Conservation (phyloP, 2,329 filamentous ascomycete genomes). For the Arthroderma sp. region DNA sequence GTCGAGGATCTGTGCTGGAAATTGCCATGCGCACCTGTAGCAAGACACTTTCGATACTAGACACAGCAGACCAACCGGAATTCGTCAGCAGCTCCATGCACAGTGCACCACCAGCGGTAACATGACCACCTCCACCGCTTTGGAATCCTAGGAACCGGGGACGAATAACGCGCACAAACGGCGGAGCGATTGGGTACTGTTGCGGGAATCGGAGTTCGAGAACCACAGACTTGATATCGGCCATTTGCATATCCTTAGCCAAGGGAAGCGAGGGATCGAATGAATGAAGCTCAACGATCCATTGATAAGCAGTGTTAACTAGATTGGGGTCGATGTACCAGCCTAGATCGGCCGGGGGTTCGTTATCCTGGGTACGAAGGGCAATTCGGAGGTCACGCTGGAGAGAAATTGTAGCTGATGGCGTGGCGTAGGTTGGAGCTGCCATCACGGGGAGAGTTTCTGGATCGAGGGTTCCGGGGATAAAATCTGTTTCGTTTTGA, state of each 20-base stretch:
- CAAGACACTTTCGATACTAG: conserved; percentile 65
- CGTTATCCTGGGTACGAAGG: conserved; percentile 50
- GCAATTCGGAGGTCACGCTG: conserved; percentile 53
- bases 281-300: conserved; percentile 81
- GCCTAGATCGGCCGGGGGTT: conserved; percentile 55
- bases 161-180: conserved; percentile 71
- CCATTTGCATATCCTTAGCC: conserved; percentile 58
- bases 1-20: conserved; percentile 52
- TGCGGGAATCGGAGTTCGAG: conserved; percentile 70
- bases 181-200: conserved; percentile 64
- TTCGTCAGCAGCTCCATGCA: conserved; percentile 77
- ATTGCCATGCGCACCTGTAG: conserved; percentile 71
- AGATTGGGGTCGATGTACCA: conserved; percentile 66
- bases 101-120: conserved; percentile 72
- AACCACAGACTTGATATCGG: conserved; percentile 54
- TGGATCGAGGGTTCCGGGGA: conserved; percentile 54
- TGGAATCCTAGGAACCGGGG: conserved; percentile 65
- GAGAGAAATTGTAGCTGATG: conserved; percentile 49
- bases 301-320: conserved; percentile 69
- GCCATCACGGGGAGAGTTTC: conserved; percentile 52
- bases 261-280: conserved; percentile 60
- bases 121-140: conserved; percentile 68
- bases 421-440: conserved; percentile 53
- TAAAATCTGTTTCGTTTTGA: conserved; percentile 45
- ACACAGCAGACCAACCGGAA: conserved; percentile 64